Evolutionary conservation across 2,329 filamentous ascomycete species (phyloP), one percentile per base, ranked within the genome.

Genomic region (Paradendryphiella salina): DNA sequence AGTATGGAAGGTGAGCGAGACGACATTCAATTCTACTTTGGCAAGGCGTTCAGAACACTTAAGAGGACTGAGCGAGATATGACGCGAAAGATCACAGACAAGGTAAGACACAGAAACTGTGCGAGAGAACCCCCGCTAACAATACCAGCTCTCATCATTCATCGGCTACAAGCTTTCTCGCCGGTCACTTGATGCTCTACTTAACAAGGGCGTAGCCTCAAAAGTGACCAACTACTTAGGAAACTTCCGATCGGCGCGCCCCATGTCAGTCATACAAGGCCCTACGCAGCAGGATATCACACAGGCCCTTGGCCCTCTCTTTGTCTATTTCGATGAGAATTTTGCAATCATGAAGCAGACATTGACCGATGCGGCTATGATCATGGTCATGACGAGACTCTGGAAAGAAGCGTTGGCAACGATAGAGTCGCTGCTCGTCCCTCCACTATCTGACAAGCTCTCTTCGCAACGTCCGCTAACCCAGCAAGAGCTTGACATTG

Each of bases 261-360:
- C 77, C 13, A 74, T 77, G 59, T 75, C 76, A 33, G 71, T 78
- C 11, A 59, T 76, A 8, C 79, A 84, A 39, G 80, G 81, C 1
- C 79, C 87, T 8, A 87, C 89, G 0, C 82, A 84, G 26, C 81
- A 80, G 5, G 90, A 96, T 52, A 82, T 96, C 15, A 87, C 90
- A 59, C 87, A 87, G 61, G 90, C 90, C 0, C 78, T 99, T 10
- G 86, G 88, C 61, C 88, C 91, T 4, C 81, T 99, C 0, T 94
- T 96, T 70, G 83, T 85, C 46, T 99, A 99, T 73, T 99, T 99
- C 70, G 90, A 99, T 70, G 93, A 96, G 71, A 99, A 99, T 67
- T 99, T 99, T 74, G 90, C 91, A 52, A 96, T 97, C 63, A 96
- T 99, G 92, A 96, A 97, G 76, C 86, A 94, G 73, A 96, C 93